These are phyloP conservation scores for Wickerhamomyces pijperi DNA, from an alignment of 805 yeast genomes.

Conservation along the genomic window DNA sequence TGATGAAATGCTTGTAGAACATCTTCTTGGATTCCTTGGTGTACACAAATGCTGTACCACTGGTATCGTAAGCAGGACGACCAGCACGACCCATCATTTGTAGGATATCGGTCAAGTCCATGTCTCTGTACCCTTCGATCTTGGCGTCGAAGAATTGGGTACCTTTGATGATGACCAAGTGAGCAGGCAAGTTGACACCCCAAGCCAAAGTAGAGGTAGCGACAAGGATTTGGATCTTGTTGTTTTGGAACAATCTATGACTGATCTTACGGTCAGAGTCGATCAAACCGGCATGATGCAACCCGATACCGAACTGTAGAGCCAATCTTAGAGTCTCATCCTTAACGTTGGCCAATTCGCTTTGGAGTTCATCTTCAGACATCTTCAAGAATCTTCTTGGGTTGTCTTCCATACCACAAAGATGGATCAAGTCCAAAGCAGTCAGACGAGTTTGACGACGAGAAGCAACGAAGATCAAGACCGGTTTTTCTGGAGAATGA, in stretches of 20 bases:
- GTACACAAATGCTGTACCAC: constrained; percentile 86
- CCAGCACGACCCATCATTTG: constrained; percentile 99
- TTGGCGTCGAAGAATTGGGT: constrained; percentile 92
- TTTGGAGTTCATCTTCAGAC: constrained; percentile 35
- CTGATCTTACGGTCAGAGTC: constrained; percentile 82
- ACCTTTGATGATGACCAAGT: constrained; percentile 91
- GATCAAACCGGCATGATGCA: constrained; percentile 96
- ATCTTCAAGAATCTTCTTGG: constrained; percentile 47
- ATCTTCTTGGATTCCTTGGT: constrained; percentile 74
- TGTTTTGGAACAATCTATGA: constrained; percentile 74
- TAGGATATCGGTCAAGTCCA: constrained; percentile 91
- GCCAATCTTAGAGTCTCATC: constrained; percentile 75
- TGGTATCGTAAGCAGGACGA: constrained; percentile 89
- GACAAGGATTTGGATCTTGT: constrained; percentile 78
- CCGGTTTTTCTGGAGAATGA: constrained; percentile 66
- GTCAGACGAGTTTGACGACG: constrained; percentile 89
- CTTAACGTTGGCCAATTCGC: constrained; percentile 57
- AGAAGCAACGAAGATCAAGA: constrained; percentile 95
- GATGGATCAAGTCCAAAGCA: constrained; percentile 56
- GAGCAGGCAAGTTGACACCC: constrained; percentile 99
- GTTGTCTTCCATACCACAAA: constrained; percentile 60
- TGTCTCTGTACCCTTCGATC: constrained; percentile 85
- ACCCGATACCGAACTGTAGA: constrained; percentile 74
- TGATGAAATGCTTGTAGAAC: constrained; percentile 75
- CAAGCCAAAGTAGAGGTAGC: constrained; percentile 97